Conservation (phyloP, 2,329 filamentous ascomycete species). For the Amauroascus niger region DNA sequence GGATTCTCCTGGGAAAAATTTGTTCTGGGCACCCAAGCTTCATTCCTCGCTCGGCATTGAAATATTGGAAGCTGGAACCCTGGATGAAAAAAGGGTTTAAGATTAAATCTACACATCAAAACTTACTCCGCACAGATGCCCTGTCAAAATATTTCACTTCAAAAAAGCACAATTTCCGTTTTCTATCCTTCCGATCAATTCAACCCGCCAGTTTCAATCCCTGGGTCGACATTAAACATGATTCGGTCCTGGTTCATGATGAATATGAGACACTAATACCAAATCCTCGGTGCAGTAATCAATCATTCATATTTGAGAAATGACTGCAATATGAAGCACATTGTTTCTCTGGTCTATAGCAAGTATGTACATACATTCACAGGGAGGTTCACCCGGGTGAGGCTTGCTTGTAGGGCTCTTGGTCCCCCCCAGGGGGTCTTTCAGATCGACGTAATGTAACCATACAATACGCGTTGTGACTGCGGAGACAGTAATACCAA, state of each 20-base stretch:
- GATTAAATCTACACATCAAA: no score
- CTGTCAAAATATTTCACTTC: neutral
- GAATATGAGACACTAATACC: conserved; percentile 3
- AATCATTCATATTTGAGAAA: no score
- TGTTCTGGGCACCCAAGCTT: conserved; percentile 1
- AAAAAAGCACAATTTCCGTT: neutral
- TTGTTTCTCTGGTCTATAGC: no score
- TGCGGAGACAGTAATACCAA: conserved; percentile 2
- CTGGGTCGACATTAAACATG: neutral
- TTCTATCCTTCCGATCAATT: neutral
- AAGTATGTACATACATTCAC: no score
- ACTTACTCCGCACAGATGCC: neutral
- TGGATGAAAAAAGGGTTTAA: neutral
- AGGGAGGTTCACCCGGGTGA: no score
- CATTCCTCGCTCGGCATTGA: neutral
- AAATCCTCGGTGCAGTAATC: no score
- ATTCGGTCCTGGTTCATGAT: neutral
- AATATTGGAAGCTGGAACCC: neutral
- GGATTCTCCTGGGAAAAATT: neutral
- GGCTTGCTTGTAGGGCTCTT: neutral
- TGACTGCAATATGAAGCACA: no score
- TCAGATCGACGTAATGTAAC: neutral
- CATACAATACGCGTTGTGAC: neutral
- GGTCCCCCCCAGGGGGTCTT: neutral
- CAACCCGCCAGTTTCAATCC: neutral